Base-by-base conservation (phyloP, 2,329 filamentous ascomycete species). In the Penicillium janthinellum region DNA sequence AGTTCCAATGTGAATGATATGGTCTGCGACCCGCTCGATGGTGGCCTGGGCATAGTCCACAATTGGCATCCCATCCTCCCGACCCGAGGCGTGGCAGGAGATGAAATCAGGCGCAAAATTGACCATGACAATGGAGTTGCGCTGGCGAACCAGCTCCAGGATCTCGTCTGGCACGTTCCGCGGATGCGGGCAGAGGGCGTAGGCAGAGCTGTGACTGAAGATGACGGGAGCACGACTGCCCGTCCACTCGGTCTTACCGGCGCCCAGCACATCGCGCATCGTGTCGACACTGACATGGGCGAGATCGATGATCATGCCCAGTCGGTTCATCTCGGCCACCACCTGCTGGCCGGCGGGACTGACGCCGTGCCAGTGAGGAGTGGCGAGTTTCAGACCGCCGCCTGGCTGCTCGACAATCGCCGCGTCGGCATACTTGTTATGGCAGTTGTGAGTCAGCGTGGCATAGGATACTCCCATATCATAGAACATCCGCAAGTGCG, bases 271-370 rank as follows among this genome's bases (percentile, higher is more conserved):
- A 68, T 96, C 90, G 6, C 87, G 79, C 91, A 96, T 95, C 0
- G 93, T 96, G 60, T 94, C 89, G 58, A 86, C 84, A 67, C 89
- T 84, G 25, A 88, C 86, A 74, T 97, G 94, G 6, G 90, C 84
- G 38, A 97, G 82, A 72, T 97, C 94, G 42, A 98, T 90, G n/a
- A 97, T 87, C 88, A 97, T 92, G 28, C 94, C 94, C 1, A 97
- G 81, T 3, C 94, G 86, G 74, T 97, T 98, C 93, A 98, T 97
- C 79, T 98, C 94, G 38, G 82, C 81, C 47, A 98, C 81, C 0
- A 97, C 78, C 12, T 82, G 73, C 54, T 85, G 84, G 4, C 94
- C 94, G 1, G 83, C 82, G 0, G 83, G 79, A 60, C 89, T 94
- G 1, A 98, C 82, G 2, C 94, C 94, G 75, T 60, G 85, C 81